Evolutionary conservation across 139 green algal species (phyloP).

Genomic region (Dunaliella primolecta): DNA sequence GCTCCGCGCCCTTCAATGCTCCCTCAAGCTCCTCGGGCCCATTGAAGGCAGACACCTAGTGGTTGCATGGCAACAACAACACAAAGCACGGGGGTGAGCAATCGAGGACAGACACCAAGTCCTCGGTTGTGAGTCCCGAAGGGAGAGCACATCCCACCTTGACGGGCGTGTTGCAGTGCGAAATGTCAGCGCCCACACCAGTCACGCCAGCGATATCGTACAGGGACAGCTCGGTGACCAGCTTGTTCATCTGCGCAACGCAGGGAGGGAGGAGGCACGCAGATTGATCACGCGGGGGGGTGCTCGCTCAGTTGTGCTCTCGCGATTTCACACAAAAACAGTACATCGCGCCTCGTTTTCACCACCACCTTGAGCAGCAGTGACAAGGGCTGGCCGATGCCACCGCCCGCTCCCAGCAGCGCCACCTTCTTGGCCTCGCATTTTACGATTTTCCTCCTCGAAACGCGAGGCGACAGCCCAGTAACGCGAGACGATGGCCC

Average conservation of each 20-base stretch:
- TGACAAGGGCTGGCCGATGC: constrained; percentile 82
- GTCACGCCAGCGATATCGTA: constrained; percentile 94
- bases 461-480: not conserved
- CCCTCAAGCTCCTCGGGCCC: constrained; percentile 74
- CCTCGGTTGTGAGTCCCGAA: too few species aligned
- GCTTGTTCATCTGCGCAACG: constrained; percentile 81
- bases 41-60: constrained; percentile 66
- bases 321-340: too few species aligned
- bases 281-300: too few species aligned
- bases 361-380: constrained; percentile 91
- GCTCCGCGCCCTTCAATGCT: constrained; percentile 68
- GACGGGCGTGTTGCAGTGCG: constrained; percentile 86
- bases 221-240: constrained; percentile 85
- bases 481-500: not conserved
- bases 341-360: too few species aligned
- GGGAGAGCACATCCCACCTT: too few species aligned
- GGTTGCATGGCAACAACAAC: too few species aligned
- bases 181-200: constrained; percentile 92
- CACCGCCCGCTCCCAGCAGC: constrained; percentile 76
- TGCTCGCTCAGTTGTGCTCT: too few species aligned
- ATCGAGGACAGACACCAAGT: too few species aligned
- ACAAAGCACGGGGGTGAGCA: too few species aligned
- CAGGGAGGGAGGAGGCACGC: constrained; percentile 44
- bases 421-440: constrained; percentile 46
- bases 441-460: not conserved